A percentile compares a stretch with the other conserved stretches of the same genome.
phyloP scores from a whole-genome alignment of 257 asterid species.

The Salvia miltiorrhiza region DNA sequence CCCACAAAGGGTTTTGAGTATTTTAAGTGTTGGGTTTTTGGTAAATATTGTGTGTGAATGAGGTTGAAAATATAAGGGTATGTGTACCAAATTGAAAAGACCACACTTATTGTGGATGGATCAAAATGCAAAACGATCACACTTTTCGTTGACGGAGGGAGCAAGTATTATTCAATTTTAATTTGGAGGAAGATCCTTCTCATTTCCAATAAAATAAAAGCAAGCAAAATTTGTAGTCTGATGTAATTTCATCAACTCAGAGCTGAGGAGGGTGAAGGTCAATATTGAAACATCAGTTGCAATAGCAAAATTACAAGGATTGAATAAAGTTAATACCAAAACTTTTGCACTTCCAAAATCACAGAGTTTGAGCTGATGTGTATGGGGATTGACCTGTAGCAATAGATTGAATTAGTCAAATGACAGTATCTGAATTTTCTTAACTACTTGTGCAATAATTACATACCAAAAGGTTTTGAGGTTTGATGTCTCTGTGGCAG shows the following conservation, averaged over 20 bases:
- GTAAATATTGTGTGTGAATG: no score
- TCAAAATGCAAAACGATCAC: no score
- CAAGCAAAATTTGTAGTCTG: neutral
- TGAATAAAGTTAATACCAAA: conserved; percentile 43
- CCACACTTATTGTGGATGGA: no score
- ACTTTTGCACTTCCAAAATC: conserved; percentile 94
- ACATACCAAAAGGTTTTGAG: conserved; percentile 80
- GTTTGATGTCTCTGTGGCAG: conserved; percentile 89
- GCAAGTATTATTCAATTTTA: neutral
- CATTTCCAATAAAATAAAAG: neutral
- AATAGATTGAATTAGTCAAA: conserved; percentile 16
- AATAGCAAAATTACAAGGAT: conserved; percentile 1
- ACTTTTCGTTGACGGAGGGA: no score
- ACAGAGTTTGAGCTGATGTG: conserved; percentile 82
- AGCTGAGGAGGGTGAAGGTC: neutral
- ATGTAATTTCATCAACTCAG: neutral
- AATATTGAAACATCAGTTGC: neutral
- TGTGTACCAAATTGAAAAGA: no score
- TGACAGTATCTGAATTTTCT: neutral
- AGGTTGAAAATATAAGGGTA: no score
- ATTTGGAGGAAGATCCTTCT: neutral
- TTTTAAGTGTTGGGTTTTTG: no score
- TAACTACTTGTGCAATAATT: conserved; percentile 4
- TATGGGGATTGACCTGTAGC: conserved; percentile 84
- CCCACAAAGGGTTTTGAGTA: no score